These are phyloP conservation scores for Paraglomus occultum DNA, from an alignment of 192 early-diverging fungal species.

Conservation along the genomic window DNA sequence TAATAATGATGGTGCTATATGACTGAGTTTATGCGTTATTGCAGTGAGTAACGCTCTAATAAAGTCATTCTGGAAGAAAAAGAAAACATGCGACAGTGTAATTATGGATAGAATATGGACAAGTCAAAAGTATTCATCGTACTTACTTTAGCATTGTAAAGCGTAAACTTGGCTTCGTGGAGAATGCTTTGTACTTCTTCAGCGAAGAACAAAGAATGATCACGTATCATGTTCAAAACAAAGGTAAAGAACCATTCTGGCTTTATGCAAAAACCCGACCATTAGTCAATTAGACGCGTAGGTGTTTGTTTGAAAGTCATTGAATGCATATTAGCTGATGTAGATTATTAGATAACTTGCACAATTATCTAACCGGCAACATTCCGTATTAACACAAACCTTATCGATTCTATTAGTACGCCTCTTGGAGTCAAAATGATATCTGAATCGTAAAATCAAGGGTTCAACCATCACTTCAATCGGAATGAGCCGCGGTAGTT, in stretches of 20 bases:
- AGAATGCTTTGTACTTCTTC: constrained; percentile 62
- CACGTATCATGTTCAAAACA: constrained; percentile 53
- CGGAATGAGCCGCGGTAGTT: constrained; percentile 44
- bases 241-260: constrained; percentile 80
- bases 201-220: constrained; percentile 63
- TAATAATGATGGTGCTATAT: constrained; percentile 50
- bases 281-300: not conserved
- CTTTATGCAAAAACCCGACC: constrained; percentile 29
- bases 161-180: constrained; percentile 42
- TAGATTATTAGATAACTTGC: not conserved
- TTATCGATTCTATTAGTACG: constrained; percentile 74
- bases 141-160: constrained; percentile 51
- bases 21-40: constrained; percentile 57
- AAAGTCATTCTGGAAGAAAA: constrained; percentile 54
- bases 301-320: not conserved
- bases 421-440: constrained; percentile 68
- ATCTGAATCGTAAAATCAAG: constrained; percentile 65
- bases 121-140: not conserved
- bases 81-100: not conserved
- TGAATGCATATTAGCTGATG: not conserved
- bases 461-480: constrained; percentile 56
- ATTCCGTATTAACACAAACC: constrained; percentile 32
- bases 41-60: constrained; percentile 54
- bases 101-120: not conserved
- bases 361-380: not conserved